These are phyloP conservation scores for Mortierella sp. DNA, from an alignment of 371 early-diverging fungal species.

Conservation along the genomic window DNA sequence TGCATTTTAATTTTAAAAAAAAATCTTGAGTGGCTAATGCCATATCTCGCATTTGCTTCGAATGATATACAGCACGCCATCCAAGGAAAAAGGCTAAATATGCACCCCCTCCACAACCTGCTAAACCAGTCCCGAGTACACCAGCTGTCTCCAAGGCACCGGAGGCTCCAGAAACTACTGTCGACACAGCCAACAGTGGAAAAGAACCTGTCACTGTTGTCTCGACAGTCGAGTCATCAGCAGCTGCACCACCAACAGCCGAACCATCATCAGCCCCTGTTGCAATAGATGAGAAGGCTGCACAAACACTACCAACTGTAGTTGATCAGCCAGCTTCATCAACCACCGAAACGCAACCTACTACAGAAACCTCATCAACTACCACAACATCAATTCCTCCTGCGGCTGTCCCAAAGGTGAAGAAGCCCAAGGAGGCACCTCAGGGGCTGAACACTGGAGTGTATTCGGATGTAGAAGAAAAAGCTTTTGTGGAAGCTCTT, in stretches of 20 bases:
- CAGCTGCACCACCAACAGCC: constrained; percentile 7
- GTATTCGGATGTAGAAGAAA: constrained; percentile 85
- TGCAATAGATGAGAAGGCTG: not conserved
- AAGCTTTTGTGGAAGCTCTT: constrained; percentile 79
- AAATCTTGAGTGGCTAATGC: not conserved
- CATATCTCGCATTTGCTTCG: not conserved
- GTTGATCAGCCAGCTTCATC: not conserved
- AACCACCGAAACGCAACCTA: not conserved
- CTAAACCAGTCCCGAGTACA: constrained; percentile 1
- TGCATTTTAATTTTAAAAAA: not conserved
- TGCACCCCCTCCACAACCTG: constrained; percentile 9
- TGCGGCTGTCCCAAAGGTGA: constrained; percentile 19
- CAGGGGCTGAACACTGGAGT: constrained; percentile 77
- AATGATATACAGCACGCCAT: constrained; percentile 7
- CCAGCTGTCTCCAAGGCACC: not conserved
- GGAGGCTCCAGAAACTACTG: constrained; percentile 11
- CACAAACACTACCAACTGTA: not conserved
- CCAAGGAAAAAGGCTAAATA: constrained; percentile 11
- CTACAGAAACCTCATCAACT: not conserved
- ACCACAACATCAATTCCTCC: not conserved
- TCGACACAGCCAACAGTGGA: constrained; percentile 14
- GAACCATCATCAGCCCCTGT: not conserved
- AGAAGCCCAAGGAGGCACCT: constrained; percentile 47
- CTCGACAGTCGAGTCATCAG: constrained; percentile 11
- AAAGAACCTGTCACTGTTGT: constrained; percentile 7